A percentile compares a stretch with the other conserved stretches of the same genome.
Conservation (phyloP, 139 green algal species). For the Chlorella vulgaris region DNA sequence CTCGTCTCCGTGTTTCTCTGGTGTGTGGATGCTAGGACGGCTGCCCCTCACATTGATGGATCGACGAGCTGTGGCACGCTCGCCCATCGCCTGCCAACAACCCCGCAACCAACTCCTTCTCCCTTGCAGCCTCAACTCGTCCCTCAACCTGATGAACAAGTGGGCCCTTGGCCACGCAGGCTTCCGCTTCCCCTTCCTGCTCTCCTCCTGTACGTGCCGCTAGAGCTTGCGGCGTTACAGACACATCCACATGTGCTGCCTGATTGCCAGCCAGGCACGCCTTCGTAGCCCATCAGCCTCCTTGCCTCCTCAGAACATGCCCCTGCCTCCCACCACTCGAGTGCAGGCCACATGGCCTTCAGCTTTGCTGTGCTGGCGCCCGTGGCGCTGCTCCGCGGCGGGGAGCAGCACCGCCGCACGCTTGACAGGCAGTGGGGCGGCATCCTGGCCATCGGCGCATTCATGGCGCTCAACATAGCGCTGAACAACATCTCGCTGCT, state of each 20-base stretch:
- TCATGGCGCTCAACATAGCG: constrained; percentile 66
- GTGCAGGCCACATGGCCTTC: constrained; percentile 66
- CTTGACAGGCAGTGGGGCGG: constrained; percentile 57
- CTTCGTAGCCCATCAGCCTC: no score
- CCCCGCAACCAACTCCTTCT: no score
- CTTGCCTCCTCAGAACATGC: no score
- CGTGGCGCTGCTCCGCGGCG: constrained; percentile 45
- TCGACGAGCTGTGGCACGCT: no score
- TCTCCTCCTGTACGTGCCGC: constrained; percentile 51
- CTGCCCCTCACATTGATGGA: no score
- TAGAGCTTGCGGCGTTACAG: no score
- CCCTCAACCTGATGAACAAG: constrained; percentile 42
- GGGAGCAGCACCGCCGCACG: constrained; percentile 44
- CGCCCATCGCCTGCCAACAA: no score
- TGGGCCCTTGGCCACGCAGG: constrained; percentile 62
- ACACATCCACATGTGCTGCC: no score
- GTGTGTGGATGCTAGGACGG: no score
- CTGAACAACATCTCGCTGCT: constrained; percentile 70
- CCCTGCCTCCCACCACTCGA: not conserved
- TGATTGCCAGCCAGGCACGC: no score
- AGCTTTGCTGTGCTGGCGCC: constrained; percentile 53
- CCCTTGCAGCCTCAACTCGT: constrained; percentile 31
- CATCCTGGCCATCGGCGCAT: constrained; percentile 57
- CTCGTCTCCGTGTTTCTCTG: no score
- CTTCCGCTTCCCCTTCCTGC: constrained; percentile 64